phyloP scores from a whole-genome alignment of 2,329 filamentous ascomycete species.

The Scedosporium apiospermum region DNA sequence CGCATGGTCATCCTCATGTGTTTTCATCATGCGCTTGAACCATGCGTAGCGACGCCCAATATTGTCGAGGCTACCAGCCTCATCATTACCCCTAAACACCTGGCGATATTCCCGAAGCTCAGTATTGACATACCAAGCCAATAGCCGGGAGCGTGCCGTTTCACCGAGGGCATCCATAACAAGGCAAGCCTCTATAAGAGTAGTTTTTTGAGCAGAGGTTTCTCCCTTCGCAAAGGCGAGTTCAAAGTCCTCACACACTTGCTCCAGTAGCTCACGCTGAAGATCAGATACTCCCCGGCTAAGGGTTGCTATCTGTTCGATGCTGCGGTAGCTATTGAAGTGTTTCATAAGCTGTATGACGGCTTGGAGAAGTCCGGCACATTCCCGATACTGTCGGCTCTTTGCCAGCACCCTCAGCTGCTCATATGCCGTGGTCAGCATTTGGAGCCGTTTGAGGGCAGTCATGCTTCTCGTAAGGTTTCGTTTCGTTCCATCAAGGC shows the following conservation, averaged over 20 bases:
- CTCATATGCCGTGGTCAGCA: constrained; percentile 98
- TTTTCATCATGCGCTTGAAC: constrained; percentile 93
- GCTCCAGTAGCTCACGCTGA: constrained; percentile 85
- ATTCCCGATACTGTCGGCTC: constrained; percentile 87
- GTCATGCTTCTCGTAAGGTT: constrained; percentile 98
- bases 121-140: constrained; percentile 98
- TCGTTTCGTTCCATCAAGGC: constrained; percentile 89
- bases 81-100: constrained; percentile 92
- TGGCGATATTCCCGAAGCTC: constrained; percentile 91
- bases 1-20: constrained; percentile 88
- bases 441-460: constrained; percentile 89
- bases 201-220: constrained; percentile 56
- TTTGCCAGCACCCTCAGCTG: constrained; percentile 77
- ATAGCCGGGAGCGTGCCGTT: constrained; percentile 66
- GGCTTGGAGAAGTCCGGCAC: constrained; percentile 84
- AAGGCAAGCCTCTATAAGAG: constrained; percentile 76
- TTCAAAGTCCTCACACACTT: constrained; percentile 99
- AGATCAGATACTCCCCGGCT: constrained; percentile 89
- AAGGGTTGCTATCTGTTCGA: constrained; percentile 92
- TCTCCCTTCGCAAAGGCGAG: constrained; percentile 86
- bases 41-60: constrained; percentile 91
- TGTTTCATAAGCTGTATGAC: constrained; percentile 97
- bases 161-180: constrained; percentile 95
- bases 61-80: constrained; percentile 92
- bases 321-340: constrained; percentile 95